Percentiles rank a stretch among this genome's conserved stretches.
Evolutionary conservation across 2,329 filamentous ascomycete genomes (phyloP).

Genomic region (Scopulariopsis brevicaulis): DNA sequence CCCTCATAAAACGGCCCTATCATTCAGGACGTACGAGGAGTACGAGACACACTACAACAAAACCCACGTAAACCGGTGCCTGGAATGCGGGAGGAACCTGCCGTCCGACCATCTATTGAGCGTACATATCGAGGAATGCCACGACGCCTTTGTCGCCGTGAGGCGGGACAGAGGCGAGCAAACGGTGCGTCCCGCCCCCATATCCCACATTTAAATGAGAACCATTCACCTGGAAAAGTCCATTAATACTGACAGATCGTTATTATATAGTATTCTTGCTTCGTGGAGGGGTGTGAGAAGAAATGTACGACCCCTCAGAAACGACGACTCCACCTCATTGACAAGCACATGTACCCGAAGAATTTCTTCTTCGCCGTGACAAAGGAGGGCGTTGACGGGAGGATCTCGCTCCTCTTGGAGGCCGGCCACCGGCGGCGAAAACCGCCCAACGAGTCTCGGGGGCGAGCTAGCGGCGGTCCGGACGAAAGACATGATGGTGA

Average conservation of each 20-base stretch:
- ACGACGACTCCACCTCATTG: constrained; percentile 76
- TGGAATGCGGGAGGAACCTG: constrained; percentile 78
- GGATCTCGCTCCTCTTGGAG: constrained; percentile 66
- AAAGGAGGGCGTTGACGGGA: constrained; percentile 79
- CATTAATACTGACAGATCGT: background rate
- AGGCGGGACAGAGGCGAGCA: constrained; percentile 72
- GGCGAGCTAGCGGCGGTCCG: constrained; percentile 9
- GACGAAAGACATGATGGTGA: constrained; percentile 11
- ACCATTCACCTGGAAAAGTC: background rate
- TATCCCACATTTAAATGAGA: background rate
- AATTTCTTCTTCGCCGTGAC: constrained; percentile 84
- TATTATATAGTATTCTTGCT: constrained; percentile 61
- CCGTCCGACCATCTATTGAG: constrained; percentile 71
- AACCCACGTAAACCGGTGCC: constrained; percentile 72
- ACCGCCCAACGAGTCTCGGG: constrained; percentile 28
- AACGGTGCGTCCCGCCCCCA: constrained; percentile 48
- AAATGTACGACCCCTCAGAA: constrained; percentile 78
- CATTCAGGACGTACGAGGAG: constrained; percentile 64
- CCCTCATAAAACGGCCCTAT: constrained; percentile 59
- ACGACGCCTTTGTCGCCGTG: constrained; percentile 68
- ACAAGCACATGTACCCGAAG: constrained; percentile 86
- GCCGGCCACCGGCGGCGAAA: constrained; percentile 33
- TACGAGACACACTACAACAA: constrained; percentile 83
- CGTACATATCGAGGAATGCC: constrained; percentile 83
- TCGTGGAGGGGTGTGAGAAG: constrained; percentile 78